Conservation (phyloP, 768 basidiomycete species). For the Leccinum aurantiacum region DNA sequence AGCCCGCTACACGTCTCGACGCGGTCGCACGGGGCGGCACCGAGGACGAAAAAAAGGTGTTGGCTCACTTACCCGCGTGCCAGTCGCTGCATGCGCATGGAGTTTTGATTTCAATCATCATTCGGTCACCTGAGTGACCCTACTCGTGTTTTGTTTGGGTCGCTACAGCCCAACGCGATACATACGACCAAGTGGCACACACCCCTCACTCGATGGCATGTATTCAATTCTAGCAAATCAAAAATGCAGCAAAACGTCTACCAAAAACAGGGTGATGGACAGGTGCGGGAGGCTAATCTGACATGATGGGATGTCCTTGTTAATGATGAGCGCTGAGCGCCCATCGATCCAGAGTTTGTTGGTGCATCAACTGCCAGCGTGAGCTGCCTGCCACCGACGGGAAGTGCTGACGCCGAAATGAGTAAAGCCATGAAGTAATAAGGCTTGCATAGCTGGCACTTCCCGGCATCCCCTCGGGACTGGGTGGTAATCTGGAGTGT, state of each 20-base stretch:
- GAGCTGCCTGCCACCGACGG: conserved; percentile 17
- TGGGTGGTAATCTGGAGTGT: not conserved
- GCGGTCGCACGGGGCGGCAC: not conserved
- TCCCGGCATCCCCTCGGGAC: conserved; percentile 25
- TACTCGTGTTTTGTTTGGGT: not conserved
- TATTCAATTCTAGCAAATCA: conserved; percentile 3
- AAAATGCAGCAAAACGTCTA: conserved; percentile 13
- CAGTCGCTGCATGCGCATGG: conserved; percentile 4
- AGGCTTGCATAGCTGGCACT: conserved; percentile 15
- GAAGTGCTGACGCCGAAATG: conserved; percentile 14
- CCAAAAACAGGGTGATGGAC: conserved; percentile 14
- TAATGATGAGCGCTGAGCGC: conserved; percentile 10
- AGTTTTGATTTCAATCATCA: not conserved
- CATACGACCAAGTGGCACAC: not conserved
- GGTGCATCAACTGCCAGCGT: conserved; percentile 27
- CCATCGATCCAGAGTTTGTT: conserved; percentile 18
- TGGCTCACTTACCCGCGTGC: conserved; percentile 8
- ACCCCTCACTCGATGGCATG: conserved; percentile 14
- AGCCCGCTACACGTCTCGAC: conserved; percentile 14
- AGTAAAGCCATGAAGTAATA: conserved; percentile 24
- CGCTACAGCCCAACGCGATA: not conserved
- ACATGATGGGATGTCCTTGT: conserved; percentile 15
- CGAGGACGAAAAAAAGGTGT: not conserved
- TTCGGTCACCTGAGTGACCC: not conserved
- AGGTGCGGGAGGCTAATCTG: conserved; percentile 25